Conservation (phyloP, 176 grass and related monocot species). For the Oryza coarctata region DNA sequence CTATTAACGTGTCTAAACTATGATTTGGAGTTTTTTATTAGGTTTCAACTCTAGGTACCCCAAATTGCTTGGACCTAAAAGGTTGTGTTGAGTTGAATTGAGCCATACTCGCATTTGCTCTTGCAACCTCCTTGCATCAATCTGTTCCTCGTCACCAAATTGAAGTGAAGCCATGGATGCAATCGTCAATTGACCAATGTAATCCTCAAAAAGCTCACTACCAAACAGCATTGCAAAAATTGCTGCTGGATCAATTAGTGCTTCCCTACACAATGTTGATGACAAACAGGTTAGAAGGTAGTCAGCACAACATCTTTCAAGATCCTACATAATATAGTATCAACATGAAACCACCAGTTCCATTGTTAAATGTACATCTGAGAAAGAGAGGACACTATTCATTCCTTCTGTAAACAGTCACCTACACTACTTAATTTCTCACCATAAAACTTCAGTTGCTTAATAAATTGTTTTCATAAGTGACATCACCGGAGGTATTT, state of each 20-base stretch:
- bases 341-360: slow-evolving; percentile 22
- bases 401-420: slow-evolving; percentile 44
- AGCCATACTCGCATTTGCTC: slow-evolving; percentile 64
- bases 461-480: not conserved
- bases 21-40: no score
- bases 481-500: not conserved
- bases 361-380: slow-evolving; percentile 47
- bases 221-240: slow-evolving; percentile 88
- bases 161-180: slow-evolving; percentile 70
- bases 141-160: slow-evolving; percentile 46
- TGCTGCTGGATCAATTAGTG: slow-evolving; percentile 81
- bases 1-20: no score
- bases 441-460: not conserved
- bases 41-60: no score
- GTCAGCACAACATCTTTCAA: not conserved
- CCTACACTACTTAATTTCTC: not conserved
- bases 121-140: slow-evolving; percentile 60
- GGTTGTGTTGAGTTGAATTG: no score
- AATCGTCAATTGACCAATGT: slow-evolving; percentile 79
- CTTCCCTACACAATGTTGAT: slow-evolving; percentile 50
- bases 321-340: not conserved
- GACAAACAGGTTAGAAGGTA: slow-evolving; percentile 34
- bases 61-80: no score
- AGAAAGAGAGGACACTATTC: slow-evolving; percentile 39
- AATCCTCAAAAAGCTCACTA: slow-evolving; percentile 81